Evolutionary conservation across 805 yeast species (phyloP).

Genomic region (Jamesozyma lodderae): DNA sequence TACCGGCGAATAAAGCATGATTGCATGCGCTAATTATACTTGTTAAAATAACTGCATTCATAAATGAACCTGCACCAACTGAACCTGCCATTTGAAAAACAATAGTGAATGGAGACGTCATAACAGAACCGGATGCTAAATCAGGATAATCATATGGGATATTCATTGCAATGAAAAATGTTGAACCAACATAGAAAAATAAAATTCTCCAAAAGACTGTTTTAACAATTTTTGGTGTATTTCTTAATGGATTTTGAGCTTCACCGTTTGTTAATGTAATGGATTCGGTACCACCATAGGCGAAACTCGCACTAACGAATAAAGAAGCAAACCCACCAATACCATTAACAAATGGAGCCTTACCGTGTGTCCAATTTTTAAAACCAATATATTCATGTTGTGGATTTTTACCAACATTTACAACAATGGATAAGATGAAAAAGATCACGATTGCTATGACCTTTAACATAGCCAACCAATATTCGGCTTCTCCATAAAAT

Average conservation of each 20-base stretch:
- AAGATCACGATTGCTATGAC: slow-evolving; percentile 48
- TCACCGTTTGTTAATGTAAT: slow-evolving; percentile 48
- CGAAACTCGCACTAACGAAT: slow-evolving; percentile 45
- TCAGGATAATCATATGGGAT: slow-evolving; percentile 51
- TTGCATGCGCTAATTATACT: slow-evolving; percentile 49
- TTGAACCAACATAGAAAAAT: slow-evolving; percentile 45
- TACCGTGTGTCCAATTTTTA: slow-evolving; percentile 46
- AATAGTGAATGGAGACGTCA: slow-evolving; percentile 39
- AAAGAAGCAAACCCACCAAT: slow-evolving; percentile 43
- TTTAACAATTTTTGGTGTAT: slow-evolving; percentile 51
- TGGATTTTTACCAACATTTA: slow-evolving; percentile 50
- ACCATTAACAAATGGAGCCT: slow-evolving; percentile 45
- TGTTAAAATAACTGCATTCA: slow-evolving; percentile 49
- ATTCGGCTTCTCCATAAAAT: slow-evolving; percentile 57
- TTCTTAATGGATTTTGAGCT: slow-evolving; percentile 45
- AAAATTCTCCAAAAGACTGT: slow-evolving; percentile 52
- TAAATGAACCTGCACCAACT: slow-evolving; percentile 39
- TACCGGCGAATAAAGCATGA: slow-evolving; percentile 44
- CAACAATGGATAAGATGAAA: slow-evolving; percentile 47
- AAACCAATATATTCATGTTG: slow-evolving; percentile 47
- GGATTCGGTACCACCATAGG: slow-evolving; percentile 42
- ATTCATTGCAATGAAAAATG: slow-evolving; percentile 51
- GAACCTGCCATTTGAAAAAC: slow-evolving; percentile 46
- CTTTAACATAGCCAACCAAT: slow-evolving; percentile 48
- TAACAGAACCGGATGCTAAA: slow-evolving; percentile 24